phyloP scores from a whole-genome alignment of 2,329 filamentous ascomycete genomes.

The Pyrenochaeta sp. region DNA sequence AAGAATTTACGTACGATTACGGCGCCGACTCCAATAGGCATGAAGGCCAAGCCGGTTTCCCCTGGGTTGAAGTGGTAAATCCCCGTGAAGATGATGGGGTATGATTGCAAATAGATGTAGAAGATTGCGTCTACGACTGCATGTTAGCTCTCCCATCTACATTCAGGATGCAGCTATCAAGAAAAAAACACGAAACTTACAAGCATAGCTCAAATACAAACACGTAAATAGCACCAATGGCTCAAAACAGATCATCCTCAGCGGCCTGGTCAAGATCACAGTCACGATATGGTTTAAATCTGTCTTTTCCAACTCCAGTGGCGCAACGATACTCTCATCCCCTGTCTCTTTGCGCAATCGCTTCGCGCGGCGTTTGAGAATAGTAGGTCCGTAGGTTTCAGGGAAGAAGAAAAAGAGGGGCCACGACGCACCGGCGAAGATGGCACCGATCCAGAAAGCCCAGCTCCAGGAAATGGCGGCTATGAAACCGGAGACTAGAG shows the following conservation, averaged over 20 bases:
- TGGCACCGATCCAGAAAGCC: constrained; percentile 75
- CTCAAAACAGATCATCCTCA: constrained; percentile 78
- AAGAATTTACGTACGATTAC: constrained; percentile 46
- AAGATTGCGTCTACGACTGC: constrained; percentile 58
- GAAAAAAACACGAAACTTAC: constrained; percentile 47
- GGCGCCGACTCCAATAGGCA: constrained; percentile 73
- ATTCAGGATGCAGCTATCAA: neutral
- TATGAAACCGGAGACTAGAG: constrained; percentile 71
- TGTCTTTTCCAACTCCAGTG: constrained; percentile 69
- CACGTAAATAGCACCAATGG: constrained; percentile 77
- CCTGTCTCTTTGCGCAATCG: constrained; percentile 66
- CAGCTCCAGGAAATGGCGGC: constrained; percentile 72
- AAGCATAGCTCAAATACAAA: constrained; percentile 70
- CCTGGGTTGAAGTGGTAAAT: constrained; percentile 72
- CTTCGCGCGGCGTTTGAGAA: constrained; percentile 62
- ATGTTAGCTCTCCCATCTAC: neutral
- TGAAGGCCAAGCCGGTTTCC: constrained; percentile 71
- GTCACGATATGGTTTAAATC: constrained; percentile 68
- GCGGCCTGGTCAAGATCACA: constrained; percentile 74
- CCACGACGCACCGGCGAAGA: constrained; percentile 71
- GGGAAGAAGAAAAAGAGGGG: constrained; percentile 68
- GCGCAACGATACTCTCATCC: constrained; percentile 63
- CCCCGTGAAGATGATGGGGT: constrained; percentile 69
- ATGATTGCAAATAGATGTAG: constrained; percentile 81
- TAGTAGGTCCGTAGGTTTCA: constrained; percentile 57